Conservation (phyloP, 768 basidiomycete species). For the Suillus americanus region DNA sequence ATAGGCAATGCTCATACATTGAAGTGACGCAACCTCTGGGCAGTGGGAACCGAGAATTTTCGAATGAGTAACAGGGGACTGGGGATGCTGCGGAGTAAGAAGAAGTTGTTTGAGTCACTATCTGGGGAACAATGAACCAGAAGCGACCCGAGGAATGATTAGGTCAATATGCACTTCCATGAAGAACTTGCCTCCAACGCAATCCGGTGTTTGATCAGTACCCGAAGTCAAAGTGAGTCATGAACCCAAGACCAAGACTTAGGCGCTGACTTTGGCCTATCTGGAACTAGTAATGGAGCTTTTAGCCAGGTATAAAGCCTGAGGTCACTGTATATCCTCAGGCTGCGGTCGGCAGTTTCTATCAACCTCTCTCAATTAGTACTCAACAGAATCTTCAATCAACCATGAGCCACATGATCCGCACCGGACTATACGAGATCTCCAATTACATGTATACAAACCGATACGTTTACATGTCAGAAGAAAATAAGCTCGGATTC, state of each 20-base stretch:
- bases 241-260: neutral
- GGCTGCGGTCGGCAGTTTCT: neutral
- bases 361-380: neutral
- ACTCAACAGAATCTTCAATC: neutral
- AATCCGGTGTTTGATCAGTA: too few species aligned
- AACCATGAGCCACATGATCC: neutral
- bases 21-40: too few species aligned
- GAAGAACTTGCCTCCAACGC: neutral
- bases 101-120: too few species aligned
- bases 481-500: neutral
- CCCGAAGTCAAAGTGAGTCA: too few species aligned
- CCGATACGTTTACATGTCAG: neutral
- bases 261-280: neutral
- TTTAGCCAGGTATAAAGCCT: neutral
- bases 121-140: too few species aligned
- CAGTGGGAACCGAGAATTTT: too few species aligned
- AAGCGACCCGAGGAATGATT: too few species aligned
- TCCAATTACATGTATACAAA: neutral
- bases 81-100: too few species aligned
- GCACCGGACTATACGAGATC: neutral
- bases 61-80: too few species aligned
- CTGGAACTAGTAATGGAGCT: neutral
- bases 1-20: too few species aligned
- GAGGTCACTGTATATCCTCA: too few species aligned
- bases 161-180: too few species aligned